Evolutionary conservation across 768 basidiomycete species (phyloP), one percentile per base, ranked within the genome.

Genomic region (Auricularia cornea): DNA sequence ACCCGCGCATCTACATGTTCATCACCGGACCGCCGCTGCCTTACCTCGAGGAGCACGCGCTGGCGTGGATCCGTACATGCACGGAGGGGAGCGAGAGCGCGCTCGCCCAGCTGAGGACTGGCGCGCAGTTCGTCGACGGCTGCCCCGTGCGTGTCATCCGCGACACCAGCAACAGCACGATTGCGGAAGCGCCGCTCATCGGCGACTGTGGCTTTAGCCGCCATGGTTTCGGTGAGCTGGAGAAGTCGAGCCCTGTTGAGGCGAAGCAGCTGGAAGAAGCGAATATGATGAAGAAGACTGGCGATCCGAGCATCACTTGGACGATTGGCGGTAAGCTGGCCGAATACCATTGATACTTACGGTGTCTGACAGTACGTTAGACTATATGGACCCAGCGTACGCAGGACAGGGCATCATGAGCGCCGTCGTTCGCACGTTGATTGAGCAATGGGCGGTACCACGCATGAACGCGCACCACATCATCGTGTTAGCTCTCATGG

Each of bases 351-450:
- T 14, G 26, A 28, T n/a, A 10, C 3, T 26, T 12, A 61, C 20
- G 62, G 16, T 18, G 23, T 14, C 56, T 16, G 26, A 20, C 30
- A 14, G n/a, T 28, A 32, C 33, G 18, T 64, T 59, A 88, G 88
- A 87, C 69, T 88, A 80, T 65, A 72, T 90, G 52, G 80, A 78
- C 4, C 77, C 83, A 16, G 81, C 80, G 35, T 81, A 87, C 68
- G 87, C 89, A 63, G 79, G 87, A 32, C 78, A 75, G 66, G 88
- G 89, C 0, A 89, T 91, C 66, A 90, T 90, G 90, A 81, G 81
- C 28, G 83, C 81, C 23, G 87, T 81, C 0, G 68, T 91, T 32
- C 73, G 72, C 11, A 80, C 80, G 4, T 56, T 92, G 33, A 60
- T 90, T 52, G 69, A 79, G 20, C 69, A 78, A 12, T 89, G 89